Percentiles rank a stretch among this genome's conserved stretches.
Evolutionary conservation across 2,329 filamentous ascomycete genomes (phyloP).

Genomic region (Coniochaeta sp.): DNA sequence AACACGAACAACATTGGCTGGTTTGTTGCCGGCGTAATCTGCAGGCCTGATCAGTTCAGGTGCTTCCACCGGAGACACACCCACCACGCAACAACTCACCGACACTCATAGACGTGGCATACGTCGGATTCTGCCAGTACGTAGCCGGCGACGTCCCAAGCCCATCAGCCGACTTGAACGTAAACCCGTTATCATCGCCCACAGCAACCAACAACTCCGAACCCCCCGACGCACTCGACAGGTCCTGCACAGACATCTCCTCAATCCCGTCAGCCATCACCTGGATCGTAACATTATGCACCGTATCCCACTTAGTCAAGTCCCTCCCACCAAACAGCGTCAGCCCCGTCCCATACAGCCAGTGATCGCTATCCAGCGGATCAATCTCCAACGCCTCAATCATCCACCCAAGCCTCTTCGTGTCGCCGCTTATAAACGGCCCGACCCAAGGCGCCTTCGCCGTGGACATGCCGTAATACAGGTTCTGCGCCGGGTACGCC

Average conservation of each 20-base stretch:
- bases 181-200: constrained; percentile 43
- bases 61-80: too few species aligned
- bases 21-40: constrained; percentile 36
- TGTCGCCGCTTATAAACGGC: constrained; percentile 46
- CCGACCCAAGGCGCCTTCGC: constrained; percentile 49
- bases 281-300: constrained; percentile 38
- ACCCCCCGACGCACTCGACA: constrained; percentile 38
- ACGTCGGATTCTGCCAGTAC: constrained; percentile 38
- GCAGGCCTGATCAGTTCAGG: neutral
- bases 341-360: constrained; percentile 52
- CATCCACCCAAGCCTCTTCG: constrained; percentile 53
- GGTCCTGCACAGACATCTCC: constrained; percentile 38
- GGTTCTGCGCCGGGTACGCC: constrained; percentile 34
- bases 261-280: constrained; percentile 46
- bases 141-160: constrained; percentile 31
- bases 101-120: constrained; percentile 33
- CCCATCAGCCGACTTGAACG: constrained; percentile 26
- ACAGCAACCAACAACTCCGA: constrained; percentile 41
- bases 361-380: constrained; percentile 51
- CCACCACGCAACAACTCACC: constrained; percentile 6
- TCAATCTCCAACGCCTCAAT: constrained; percentile 52
- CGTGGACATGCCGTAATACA: constrained; percentile 38
- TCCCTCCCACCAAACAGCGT: constrained; percentile 35
- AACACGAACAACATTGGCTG: constrained; percentile 37
- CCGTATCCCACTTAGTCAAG: constrained; percentile 46